phyloP scores from a whole-genome alignment of 75 land plant genomes.

The Larix kaempferi region DNA sequence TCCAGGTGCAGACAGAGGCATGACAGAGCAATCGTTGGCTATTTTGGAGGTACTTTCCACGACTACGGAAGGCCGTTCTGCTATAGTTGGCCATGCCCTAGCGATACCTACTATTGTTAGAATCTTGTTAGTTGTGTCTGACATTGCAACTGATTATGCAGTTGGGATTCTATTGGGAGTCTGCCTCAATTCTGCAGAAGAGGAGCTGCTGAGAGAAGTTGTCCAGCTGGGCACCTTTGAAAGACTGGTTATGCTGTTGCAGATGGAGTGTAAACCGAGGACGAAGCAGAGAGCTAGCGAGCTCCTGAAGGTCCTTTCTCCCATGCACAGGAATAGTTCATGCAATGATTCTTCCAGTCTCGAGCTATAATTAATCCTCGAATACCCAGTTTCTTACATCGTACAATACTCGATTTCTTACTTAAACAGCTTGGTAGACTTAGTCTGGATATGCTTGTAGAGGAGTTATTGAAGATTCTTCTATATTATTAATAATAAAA shows the following conservation, averaged over 20 bases:
- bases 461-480: too few species aligned
- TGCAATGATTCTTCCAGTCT: too few species aligned
- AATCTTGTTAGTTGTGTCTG: conserved; percentile 27
- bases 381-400: too few species aligned
- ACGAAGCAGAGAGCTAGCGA: conserved; percentile 40
- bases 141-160: conserved; percentile 20
- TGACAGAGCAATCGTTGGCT: conserved; percentile 11
- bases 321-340: too few species aligned
- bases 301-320: conserved; percentile 34
- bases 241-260: conserved; percentile 50
- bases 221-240: conserved; percentile 34
- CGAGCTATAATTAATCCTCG: too few species aligned
- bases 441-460: too few species aligned
- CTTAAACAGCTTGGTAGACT: too few species aligned
- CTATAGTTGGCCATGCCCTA: conserved; percentile 30
- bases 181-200: conserved; percentile 13
- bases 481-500: too few species aligned
- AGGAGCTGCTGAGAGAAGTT: conserved; percentile 25
- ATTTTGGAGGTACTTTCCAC: conserved; percentile 39
- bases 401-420: too few species aligned
- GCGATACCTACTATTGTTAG: conserved; percentile 32
- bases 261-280: conserved; percentile 27
- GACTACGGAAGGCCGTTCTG: conserved; percentile 42
- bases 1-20: conserved; percentile 9
- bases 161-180: conserved; percentile 16